A percentile compares a stretch with the other conserved stretches of the same genome.
phyloP scores from a whole-genome alignment of 2,329 filamentous ascomycete genomes.

The Neofusicoccum ribis region DNA sequence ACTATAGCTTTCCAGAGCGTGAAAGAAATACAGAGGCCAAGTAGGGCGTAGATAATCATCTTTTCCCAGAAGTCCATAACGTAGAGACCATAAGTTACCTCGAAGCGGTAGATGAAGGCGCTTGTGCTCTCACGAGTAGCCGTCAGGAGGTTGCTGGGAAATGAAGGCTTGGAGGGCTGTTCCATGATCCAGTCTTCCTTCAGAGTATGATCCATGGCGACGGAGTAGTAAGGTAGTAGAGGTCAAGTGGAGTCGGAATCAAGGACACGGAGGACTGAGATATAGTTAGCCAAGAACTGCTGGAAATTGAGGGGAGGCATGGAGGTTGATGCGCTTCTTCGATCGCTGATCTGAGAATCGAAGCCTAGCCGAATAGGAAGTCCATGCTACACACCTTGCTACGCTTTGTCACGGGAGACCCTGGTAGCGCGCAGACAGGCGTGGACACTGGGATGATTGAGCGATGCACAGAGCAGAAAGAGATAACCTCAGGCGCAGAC shows the following conservation, averaged over 20 bases:
- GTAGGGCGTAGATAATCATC: conserved; percentile 12
- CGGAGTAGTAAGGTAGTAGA: not conserved
- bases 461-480: not conserved
- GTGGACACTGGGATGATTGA: not conserved
- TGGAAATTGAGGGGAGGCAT: not conserved
- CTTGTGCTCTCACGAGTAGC: conserved; percentile 22
- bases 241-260: too few species aligned
- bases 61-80: conserved; percentile 22
- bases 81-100: conserved; percentile 32
- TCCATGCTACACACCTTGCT: not conserved
- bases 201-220: conserved; percentile 1
- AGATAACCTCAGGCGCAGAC: not conserved
- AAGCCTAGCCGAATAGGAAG: not conserved
- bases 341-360: not conserved
- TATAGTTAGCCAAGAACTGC: not conserved
- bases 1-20: not conserved
- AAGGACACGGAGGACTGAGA: not conserved
- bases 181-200: conserved; percentile 1
- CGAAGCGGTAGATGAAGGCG: conserved; percentile 42
- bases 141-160: not conserved
- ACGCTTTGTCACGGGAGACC: not conserved
- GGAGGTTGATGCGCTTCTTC: not conserved
- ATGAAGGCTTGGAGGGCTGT: not conserved
- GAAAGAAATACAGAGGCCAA: conserved; percentile 1
- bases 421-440: not conserved